Evolutionary conservation across 768 basidiomycete genomes (phyloP), one percentile per base, ranked within the genome.

Genomic region (Cystobasidium ongulense): DNA sequence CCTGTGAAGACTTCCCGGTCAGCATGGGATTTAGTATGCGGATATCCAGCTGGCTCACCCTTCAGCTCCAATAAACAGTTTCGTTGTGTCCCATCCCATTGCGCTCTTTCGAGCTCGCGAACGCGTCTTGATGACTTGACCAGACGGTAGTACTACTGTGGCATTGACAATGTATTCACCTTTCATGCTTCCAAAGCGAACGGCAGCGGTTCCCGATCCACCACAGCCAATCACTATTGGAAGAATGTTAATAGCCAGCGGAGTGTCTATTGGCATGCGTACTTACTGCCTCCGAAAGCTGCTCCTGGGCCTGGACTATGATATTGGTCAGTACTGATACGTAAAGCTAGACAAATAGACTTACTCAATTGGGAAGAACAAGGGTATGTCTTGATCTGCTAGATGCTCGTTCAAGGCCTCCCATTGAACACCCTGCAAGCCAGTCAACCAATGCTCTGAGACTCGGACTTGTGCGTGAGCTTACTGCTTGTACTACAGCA

Each of bases 61-160:
- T 81, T 79, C 78, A 8, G 76, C 72, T n/a, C 78, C 78, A 57
- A 79, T 76, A 64, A 79, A 78, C 15, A 79, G 63, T 31, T 73
- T 74, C 10, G 73, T 70, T 10, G 76, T 71, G 43, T 94, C 92
- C 78, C 89, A 93, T 0, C 92, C 92, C 0, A 90, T 89, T 0
- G 91, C 86, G 1, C 90, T 91, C 79, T 96, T 94, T 64, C 90
- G 66, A 59, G 80, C 76, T 77, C 82, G 39, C 54, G 78, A 78
- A 11, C 92, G 86, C 1, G 93, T 96, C 79, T 93, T 93, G 80
- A 96, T 93, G 15, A 95, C 88, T 79, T 92, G 86, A 0, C 93
- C 93, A 3, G 86, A 87, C 1, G 92, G 90, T 1, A 95, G 86
- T 0, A 96, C 92, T 0, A 93, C 89, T 0, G 92, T 95, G 89